These are phyloP conservation scores for Syncephalastrum monosporum DNA, from an alignment of 371 early-diverging fungal species.

Conservation along the genomic window DNA sequence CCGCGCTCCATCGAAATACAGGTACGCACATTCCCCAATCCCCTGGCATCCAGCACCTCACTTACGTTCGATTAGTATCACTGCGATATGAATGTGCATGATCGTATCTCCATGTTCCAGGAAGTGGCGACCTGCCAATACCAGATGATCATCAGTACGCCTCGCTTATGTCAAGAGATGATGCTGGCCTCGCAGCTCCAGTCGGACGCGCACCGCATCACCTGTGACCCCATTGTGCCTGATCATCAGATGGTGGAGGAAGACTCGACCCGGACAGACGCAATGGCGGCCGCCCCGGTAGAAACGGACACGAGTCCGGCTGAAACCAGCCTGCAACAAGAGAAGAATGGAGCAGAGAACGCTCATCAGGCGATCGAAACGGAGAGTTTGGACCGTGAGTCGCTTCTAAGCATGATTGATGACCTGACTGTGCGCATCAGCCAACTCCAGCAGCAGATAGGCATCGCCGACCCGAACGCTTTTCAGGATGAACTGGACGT, in stretches of 20 bases:
- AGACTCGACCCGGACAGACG: conserved; percentile 10
- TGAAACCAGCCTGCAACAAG: conserved; percentile 1
- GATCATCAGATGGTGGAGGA: conserved; percentile 37
- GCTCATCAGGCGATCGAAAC: conserved; percentile 2
- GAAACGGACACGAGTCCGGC: background rate
- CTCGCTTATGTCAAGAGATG: conserved; percentile 67
- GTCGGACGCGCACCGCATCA: conserved; percentile 48
- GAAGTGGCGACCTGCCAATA: conserved; percentile 72
- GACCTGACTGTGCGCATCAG: conserved; percentile 30
- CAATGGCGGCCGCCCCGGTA: background rate
- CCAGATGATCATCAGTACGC: conserved; percentile 68
- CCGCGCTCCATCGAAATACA: conserved; percentile 73
- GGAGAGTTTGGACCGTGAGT: conserved; percentile 3
- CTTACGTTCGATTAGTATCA: conserved; percentile 53
- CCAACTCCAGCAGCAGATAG: conserved; percentile 20
- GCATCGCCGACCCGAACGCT: conserved; percentile 1
- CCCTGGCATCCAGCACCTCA: too few relatives aligned
- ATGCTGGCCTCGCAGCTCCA: conserved; percentile 49
- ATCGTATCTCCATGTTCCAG: conserved; percentile 56
- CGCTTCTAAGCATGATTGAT: conserved; percentile 20
- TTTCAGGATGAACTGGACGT: conserved; percentile 9
- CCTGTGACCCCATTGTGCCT: conserved; percentile 61
- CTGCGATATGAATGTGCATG: conserved; percentile 57
- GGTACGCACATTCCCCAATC: conserved; percentile 24
- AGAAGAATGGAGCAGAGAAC: conserved; percentile 2